Base-by-base conservation (phyloP, 1,284 basidiomycete genomes). In the Boletellus deceptivus region DNA sequence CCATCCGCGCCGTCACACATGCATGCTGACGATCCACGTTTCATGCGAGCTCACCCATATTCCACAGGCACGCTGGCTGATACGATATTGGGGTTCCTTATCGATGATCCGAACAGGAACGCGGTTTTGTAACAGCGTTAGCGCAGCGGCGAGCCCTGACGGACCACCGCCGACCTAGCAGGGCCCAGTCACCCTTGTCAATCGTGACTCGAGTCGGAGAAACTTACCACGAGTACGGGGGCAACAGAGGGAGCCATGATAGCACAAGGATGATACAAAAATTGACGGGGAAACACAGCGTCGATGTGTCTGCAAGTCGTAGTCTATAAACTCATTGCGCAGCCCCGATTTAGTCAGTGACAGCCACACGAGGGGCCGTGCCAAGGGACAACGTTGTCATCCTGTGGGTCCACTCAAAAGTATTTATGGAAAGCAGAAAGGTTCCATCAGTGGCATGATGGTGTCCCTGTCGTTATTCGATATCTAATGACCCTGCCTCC, bases 161-260 rank as follows among this genome's bases (percentile, higher is more conserved):
- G 79, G 72, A 14, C 79, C 80, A 22, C 72, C 77, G 6, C 78
- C 79, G 39, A 73, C 72, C 54, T 80, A 72, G 6, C 8, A 3
- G 2, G 18, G 11, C 17, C 24, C 10, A 3, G 13, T 62, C 7
- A 54, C 18, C 16, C 1, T n/a, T 10, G 13, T 11, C 3, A 6
- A 20, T 6, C 2, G 27, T 9, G 25, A 16, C 16, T 9, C 10
- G 6, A 13, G 16, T 25, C 14, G 33, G n/a, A 25, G 13, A 11
- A 10, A 46, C 62, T 18, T 37, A 54, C 63, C 16, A 64, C 52
- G 18, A 64, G 60, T 25, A 64, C 58, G 13, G 62, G 62, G 1
- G 52, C 47, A 27, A 16, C 18, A 9, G 48, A 40, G 42, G 49
- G 13, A 2, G 45, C 39, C 63, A 62, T 65, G 44, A 31, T n/a